A percentile compares a stretch with the other conserved stretches of the same genome.
phyloP scores from a whole-genome alignment of 257 asterid species.

The Plectranthus barbatus region DNA sequence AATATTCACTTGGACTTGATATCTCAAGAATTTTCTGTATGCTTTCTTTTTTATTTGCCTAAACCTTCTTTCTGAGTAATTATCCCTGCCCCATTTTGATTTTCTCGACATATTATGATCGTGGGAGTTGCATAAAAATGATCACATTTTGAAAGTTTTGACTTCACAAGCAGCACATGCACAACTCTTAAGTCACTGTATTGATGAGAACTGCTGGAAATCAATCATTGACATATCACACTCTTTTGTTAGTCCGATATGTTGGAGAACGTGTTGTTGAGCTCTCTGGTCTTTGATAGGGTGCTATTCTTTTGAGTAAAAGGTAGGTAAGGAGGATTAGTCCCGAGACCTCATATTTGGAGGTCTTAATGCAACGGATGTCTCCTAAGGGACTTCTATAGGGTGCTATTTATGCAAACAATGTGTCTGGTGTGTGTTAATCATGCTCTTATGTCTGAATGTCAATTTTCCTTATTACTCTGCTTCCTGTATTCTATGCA shows the following conservation, averaged over 20 bases:
- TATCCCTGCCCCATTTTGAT: neutral
- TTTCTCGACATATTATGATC: neutral
- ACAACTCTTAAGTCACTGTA: neutral
- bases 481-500: slow-evolving; percentile 16
- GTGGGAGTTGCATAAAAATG: neutral
- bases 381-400: no score
- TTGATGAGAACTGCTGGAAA: neutral
- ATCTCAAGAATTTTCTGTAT: neutral
- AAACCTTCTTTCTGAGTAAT: neutral
- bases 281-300: no score
- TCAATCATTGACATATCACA: neutral
- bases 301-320: no score
- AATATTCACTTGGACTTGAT: neutral
- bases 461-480: neutral
- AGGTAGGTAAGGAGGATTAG: no score
- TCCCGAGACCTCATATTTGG: no score
- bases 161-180: neutral
- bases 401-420: no score
- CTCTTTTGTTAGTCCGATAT: neutral
- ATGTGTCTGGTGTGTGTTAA: no score
- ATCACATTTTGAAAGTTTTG: neutral
- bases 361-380: no score
- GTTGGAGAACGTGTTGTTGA: neutral
- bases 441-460: neutral
- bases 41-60: neutral